Evolutionary conservation across 1,284 basidiomycete genomes (phyloP), one percentile per base, ranked within the genome.

Genomic region (Cystobasidiaceae sp.): DNA sequence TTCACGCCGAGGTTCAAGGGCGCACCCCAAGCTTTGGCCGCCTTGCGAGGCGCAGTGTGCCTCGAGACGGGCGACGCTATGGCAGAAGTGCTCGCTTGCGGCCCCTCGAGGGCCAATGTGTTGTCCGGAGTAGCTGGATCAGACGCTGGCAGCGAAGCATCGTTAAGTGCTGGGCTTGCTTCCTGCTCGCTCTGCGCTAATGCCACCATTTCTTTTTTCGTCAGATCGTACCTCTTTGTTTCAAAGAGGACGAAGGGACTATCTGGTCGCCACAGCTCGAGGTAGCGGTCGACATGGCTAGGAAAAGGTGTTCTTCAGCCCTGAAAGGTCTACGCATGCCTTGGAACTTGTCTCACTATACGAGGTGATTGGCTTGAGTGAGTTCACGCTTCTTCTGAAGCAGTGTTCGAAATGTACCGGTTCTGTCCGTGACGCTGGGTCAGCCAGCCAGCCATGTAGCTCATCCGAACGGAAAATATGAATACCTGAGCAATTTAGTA

Each of bases 1-100:
- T 93, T 81, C 37, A 94, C 91, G 73, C 89, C 93, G 6, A 94
- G 80, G 74, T 94, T 92, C 33, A 88, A 88, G 77, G 92, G 91
- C 11, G 21, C 9, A 6, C 61, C 49, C 44, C 61, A 46, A 9
- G 54, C 28, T 21, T 46, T 34, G 15, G 68, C 51, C 2, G 61
- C 48, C 25, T 39, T 57, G 17, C 62, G 50, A 19, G 54, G 21
- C 28, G n/a, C 19, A 52, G 3, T 62, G 13, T 21, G 30, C 43
- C 28, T 17, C 41, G 25, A 27, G 19, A 11, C n/a, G 55, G 23
- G 37, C 25, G 19, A n/a, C n/a, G 27, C 48, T 2, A 51, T 49
- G 3, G 41, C 41, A 27, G 45, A 32, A 1, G 55, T 33, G 21
- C 46, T 63, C 33, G 11, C 37, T 15, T 28, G 44, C 48, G 5